A percentile compares a stretch with the other conserved stretches of the same genome.
Conservation (phyloP, 495 filamentous ascomycete genomes). For the Neurospora tetrasperma region DNA sequence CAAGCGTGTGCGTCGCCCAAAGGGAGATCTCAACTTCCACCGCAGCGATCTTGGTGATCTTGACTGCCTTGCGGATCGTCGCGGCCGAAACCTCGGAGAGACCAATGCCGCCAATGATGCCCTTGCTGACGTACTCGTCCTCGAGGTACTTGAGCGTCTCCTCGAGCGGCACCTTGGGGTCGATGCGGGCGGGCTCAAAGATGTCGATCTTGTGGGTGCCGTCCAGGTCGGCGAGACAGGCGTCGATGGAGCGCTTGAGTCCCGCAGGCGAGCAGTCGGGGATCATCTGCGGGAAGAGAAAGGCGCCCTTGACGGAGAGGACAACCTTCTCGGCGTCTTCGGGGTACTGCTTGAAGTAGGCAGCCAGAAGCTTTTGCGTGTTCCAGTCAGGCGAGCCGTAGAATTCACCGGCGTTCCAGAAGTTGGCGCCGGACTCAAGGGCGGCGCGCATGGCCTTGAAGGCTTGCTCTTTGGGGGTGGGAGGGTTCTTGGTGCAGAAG, state of each 20-base stretch:
- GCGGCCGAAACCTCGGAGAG: conserved; percentile 62
- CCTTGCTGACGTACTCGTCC: conserved; percentile 52
- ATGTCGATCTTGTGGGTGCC: conserved; percentile 73
- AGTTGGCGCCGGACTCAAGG: conserved; percentile 49
- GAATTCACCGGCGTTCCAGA: conserved; percentile 74
- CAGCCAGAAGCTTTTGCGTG: conserved; percentile 48
- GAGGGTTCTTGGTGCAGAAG: neutral
- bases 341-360: conserved; percentile 58
- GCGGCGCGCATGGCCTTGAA: conserved; percentile 58
- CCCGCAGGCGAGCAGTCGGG: conserved; percentile 51
- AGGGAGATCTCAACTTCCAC: conserved; percentile 75
- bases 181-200: conserved; percentile 66
- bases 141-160: conserved; percentile 44
- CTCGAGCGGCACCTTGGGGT: conserved; percentile 35
- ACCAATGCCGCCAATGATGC: conserved; percentile 65
- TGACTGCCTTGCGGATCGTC: conserved; percentile 61
- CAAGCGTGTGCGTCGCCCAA: conserved; percentile 52
- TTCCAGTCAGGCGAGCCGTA: conserved; percentile 63
- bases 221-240: conserved; percentile 48
- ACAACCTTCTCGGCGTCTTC: conserved; percentile 57
- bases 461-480: conserved; percentile 17
- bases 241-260: conserved; percentile 55
- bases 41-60: conserved; percentile 56
- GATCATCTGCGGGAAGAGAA: conserved; percentile 11
- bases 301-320: conserved; percentile 54